Evolutionary conservation across 345 rosid genomes (phyloP), one percentile per base, ranked within the genome.

Genomic region (Salix caprea): DNA sequence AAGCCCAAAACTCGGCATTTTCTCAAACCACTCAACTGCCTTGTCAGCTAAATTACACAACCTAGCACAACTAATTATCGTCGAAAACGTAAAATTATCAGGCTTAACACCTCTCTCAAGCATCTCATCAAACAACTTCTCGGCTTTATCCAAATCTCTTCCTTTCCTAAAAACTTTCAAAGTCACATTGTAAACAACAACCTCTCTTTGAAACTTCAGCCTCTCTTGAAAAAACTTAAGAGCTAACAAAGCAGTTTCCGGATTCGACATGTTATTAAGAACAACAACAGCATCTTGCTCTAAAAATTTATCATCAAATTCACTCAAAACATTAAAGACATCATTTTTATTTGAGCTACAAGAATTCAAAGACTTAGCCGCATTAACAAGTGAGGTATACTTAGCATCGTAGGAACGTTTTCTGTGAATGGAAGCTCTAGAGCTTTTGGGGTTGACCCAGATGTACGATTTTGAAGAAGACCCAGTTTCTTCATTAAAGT

Each of bases 11-110:
- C 72, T 62, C 7, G 94, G 87, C 92, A 96, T 93, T 83, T 88
- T 93, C 91, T 96, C 94, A 56, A 91, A 93, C 99, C 92, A 96
- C 66, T 93, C 96, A 67, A 93, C 89, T 34, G 96, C 96, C 82
- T 84, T 90, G 6, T 69, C 62, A 28, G 96, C 93, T 73, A 83
- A 58, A 78, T 79, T 83, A 81, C 83, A 87, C 76, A 87, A 70
- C 85, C 91, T 90, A 48, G 97, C 91, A 74, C 97, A 92, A 76
- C 90, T 85, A 81, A 92, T 89, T 14, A 94, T 65, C 23, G 97
- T 94, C 0, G 91, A 85, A 78, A 92, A 92, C 8, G 98, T 91
- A 12, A 87, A 84, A 60, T 89, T 90, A 82, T 92, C 97, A 0
- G 97, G 97, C 73, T 81, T 80, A 18, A 94, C 81, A 4, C 90